Base-by-base conservation (phyloP, 108 stramenopile genomes). In the Cyclotella atomus region DNA sequence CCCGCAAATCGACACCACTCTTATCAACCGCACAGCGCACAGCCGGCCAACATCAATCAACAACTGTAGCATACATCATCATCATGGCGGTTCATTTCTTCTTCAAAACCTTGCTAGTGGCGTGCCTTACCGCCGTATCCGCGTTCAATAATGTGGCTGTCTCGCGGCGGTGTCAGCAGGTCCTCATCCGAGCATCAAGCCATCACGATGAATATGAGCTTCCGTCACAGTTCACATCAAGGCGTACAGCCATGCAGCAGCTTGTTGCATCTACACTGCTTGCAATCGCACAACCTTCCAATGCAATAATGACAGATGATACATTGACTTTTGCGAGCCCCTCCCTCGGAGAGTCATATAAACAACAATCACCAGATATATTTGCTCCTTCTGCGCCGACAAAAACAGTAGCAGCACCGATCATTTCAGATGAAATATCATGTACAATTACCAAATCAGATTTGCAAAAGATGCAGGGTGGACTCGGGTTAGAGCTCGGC, bases 401-500 rank as follows among this genome's bases (percentile, higher is more conserved):
- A 27, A 9, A 49, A 38, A 16, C 52, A 35, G 8, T 35, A 21
- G 16, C 65, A 2, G 17, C 79, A 10, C 20, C 34, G 12, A 6
- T 66, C 14, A 66, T 53, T 1, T 75, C 83, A 12, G 83, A 84
- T 59, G 83, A 84, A 71, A 32, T 84, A 19, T 38, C 79, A 17
- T 52, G 89, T 46, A 65, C 73, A n/a, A 79, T 93, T 5, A 36
- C 57, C 24, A 69, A 89, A 54, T 59, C 85, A 44, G 86, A 87
- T 57, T 41, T 78, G 34, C 79, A 89, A 46, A 49, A 70, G 5
- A 65, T 59, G 54, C 76, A 76, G 60, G 67, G 76, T 0, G 88
- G 90, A 8, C 72, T 95, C 0, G 94, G 94, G 17, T 36, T 95
- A 2, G 90, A 95, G 76, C 77, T 95, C 12, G 87, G 69, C 16